Conservation (phyloP, 2,329 filamentous ascomycete genomes). For the Calonectria pauciramosa region DNA sequence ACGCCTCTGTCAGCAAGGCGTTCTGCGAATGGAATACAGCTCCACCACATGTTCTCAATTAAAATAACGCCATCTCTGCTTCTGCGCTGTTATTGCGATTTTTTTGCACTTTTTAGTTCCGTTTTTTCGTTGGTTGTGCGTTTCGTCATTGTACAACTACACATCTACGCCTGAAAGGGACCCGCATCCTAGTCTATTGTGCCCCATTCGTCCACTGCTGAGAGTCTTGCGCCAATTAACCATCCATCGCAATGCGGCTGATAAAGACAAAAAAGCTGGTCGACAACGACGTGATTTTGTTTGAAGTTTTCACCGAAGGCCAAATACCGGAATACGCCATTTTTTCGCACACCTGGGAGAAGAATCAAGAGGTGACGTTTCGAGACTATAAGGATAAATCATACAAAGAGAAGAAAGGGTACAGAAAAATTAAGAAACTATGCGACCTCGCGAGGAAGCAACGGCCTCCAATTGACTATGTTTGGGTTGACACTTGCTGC, state of each 20-base stretch:
- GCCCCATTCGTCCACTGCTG: no score
- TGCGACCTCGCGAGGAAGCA: constrained; percentile 6
- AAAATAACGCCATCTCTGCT: background rate
- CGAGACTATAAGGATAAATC: constrained; percentile 2
- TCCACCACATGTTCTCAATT: background rate
- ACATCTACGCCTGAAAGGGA: background rate
- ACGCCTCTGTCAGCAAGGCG: background rate
- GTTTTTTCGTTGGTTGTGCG: background rate
- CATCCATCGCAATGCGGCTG: background rate
- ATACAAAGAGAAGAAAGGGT: background rate
- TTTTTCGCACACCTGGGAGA: constrained; percentile 12
- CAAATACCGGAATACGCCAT: background rate
- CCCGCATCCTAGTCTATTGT: background rate
- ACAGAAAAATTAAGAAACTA: constrained; percentile 5
- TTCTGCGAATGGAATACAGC: background rate
- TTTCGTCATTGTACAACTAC: background rate
- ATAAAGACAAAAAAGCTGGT: constrained; percentile 3
- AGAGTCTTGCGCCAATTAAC: background rate
- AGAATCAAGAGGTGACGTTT: background rate
- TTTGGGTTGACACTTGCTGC: constrained; percentile 16
- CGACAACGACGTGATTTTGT: background rate
- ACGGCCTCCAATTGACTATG: constrained; percentile 15
- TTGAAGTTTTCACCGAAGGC: background rate
- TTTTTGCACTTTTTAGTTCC: background rate
- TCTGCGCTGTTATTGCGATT: background rate